These are phyloP conservation scores for Collybiopsis confluens DNA, from an alignment of 768 basidiomycete species.

Conservation along the genomic window DNA sequence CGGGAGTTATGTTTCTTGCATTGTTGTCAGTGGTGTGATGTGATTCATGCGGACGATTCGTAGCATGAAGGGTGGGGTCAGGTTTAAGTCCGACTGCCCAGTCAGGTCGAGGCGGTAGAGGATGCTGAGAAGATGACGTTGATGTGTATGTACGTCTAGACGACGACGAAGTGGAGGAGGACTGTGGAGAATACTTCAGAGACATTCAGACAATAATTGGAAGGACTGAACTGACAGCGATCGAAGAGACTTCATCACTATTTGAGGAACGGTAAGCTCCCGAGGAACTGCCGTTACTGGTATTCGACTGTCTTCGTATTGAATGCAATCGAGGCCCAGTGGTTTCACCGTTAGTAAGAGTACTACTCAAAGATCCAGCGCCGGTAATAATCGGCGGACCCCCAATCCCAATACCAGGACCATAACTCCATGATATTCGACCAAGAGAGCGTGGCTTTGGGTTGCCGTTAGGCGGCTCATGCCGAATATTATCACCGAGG, in stretches of 20 bases:
- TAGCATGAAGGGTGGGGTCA: conserved; percentile 59
- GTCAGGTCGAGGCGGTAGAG: conserved; percentile 78
- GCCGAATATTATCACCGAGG: conserved; percentile 16
- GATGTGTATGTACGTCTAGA: conserved; percentile 77
- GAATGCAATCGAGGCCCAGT: conserved; percentile 65
- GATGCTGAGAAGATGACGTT: conserved; percentile 65
- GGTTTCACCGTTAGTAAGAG: conserved; percentile 31
- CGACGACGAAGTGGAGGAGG: conserved; percentile 77
- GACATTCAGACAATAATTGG: conserved; percentile 7
- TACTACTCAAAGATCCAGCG: conserved; percentile 15
- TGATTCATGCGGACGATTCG: conserved; percentile 49
- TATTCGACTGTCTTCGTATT: conserved; percentile 49
- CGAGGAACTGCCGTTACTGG: conserved; percentile 39
- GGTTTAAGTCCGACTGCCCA: conserved; percentile 87
- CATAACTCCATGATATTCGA: conserved; percentile 65
- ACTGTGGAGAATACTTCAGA: conserved; percentile 41
- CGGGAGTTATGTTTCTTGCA: conserved; percentile 38
- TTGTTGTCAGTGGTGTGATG: conserved; percentile 35
- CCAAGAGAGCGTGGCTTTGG: conserved; percentile 21
- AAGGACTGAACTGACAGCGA: conserved; percentile 52
- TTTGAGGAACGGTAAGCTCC: conserved; percentile 52
- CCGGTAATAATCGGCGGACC: conserved; percentile 30
- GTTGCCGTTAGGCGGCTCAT: background rate
- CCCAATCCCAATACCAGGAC: conserved; percentile 53
- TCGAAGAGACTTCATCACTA: conserved; percentile 74